Base-by-base conservation (phyloP, 306 rosid species). In the Casuarina glauca region DNA sequence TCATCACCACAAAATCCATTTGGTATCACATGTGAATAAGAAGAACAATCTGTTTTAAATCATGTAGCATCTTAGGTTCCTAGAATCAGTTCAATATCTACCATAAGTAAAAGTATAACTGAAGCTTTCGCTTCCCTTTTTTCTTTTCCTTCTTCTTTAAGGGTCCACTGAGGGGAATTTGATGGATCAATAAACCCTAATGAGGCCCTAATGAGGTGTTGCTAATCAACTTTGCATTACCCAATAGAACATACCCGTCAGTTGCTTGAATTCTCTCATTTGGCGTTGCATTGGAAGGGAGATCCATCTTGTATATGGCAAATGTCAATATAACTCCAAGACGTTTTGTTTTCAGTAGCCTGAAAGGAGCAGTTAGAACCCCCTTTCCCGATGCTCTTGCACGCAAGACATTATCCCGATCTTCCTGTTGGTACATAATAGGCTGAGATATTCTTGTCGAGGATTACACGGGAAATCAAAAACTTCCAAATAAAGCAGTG, bases 371-470 rank as follows among this genome's bases (percentile, higher is more conserved):
- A 67, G 99, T 93, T 70, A 95, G 83, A 73, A 93, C 99, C 63
- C 96, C 99, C 87, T 93, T 95, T 78, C 99, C 98, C 2, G 92
- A 91, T 78, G 82, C 96, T 84, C 99, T 93, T 58, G 99, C 99
- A 4, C 97, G 91, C 82, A 91, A 60, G 69, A 95, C 96, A 73
- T 93, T 95, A 48, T 86, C 84, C 16, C 94, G 87, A 86, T 93
- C 97, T 84, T 95, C 99, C 99, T 95, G 93, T 86, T 85, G 62
- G 76, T 78, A 74, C 70, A 60, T 57, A 53, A 77, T 41, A 72
- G 73, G 46, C 16, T 66, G 35, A 64, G 11, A 70, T 13, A 10
- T 70, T 49, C 10, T 35, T 20, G 41, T 35, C 39, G 48, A 51
- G 35, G 43, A 81, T 63, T 60, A 78, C 62, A 72, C 62, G 67